phyloP scores from a whole-genome alignment of 352 stramenopile genomes.

The Pythium coloratum region DNA sequence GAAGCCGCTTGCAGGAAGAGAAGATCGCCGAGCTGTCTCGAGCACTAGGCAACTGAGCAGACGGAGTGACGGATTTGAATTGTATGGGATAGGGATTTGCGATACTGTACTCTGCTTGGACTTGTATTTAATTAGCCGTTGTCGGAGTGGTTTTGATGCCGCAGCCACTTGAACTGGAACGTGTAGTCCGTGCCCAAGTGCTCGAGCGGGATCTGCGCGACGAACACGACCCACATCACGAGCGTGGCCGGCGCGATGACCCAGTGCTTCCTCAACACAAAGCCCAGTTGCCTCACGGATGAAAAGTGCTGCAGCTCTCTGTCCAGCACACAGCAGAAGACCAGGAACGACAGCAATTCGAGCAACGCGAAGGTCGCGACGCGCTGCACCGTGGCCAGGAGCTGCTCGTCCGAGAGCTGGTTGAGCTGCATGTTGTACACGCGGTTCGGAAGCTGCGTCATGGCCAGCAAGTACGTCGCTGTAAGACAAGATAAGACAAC shows the following conservation, averaged over 20 bases:
- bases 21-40: constrained; percentile 34
- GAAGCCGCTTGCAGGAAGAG: constrained; percentile 41
- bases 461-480: constrained; percentile 1
- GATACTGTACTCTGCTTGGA: not conserved
- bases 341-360: not conserved
- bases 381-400: not conserved
- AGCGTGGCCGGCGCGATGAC: constrained; percentile 1
- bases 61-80: not conserved
- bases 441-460: constrained; percentile 1
- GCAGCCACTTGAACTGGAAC: constrained; percentile 7
- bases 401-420: constrained; percentile 4
- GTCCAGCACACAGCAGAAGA: not conserved
- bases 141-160: not conserved
- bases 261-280: constrained; percentile 3
- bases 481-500: not conserved
- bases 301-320: constrained; percentile 5
- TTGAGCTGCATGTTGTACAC: constrained; percentile 8
- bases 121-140: not conserved
- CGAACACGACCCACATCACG: constrained; percentile 5
- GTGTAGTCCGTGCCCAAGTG: constrained; percentile 6
- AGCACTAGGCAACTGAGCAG: constrained; percentile 9
- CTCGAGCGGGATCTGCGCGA: constrained; percentile 2
- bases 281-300: not conserved
- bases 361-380: constrained; percentile 1
- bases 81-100: constrained; percentile 3